Evolutionary conservation across 352 stramenopile genomes (phyloP).

Genomic region (Pythium angustatum): DNA sequence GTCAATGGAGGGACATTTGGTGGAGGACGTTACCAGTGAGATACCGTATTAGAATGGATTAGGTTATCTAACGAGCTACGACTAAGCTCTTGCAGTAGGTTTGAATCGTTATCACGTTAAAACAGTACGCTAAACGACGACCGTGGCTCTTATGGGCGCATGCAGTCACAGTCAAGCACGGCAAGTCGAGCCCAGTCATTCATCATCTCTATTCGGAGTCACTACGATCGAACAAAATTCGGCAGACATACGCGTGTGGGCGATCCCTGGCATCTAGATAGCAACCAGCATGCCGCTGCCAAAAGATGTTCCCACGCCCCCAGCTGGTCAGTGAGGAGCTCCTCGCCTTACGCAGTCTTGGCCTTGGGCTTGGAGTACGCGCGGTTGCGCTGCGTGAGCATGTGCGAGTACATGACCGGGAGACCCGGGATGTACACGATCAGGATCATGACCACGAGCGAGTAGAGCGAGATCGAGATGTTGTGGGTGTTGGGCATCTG

Average conservation of each 20-base stretch:
- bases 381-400: constrained; percentile 83
- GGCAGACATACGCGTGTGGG: background rate
- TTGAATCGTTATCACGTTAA: background rate
- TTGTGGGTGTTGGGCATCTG: constrained; percentile 79
- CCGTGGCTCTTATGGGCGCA: too few relatives aligned
- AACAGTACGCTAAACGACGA: too few relatives aligned
- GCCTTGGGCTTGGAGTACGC: constrained; percentile 81
- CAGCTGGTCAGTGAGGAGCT: background rate
- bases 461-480: constrained; percentile 71
- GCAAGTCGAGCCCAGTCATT: too few relatives aligned
- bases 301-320: too few relatives aligned
- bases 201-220: constrained; percentile 4
- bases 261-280: too few relatives aligned
- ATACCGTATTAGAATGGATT: background rate
- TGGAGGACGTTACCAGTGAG: background rate
- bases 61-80: too few relatives aligned
- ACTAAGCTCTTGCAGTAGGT: too few relatives aligned
- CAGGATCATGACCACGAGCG: constrained; percentile 67
- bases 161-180: too few relatives aligned
- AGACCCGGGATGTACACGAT: constrained; percentile 76
- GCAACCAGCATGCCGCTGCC: too few relatives aligned
- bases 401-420: constrained; percentile 85
- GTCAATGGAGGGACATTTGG: too few relatives aligned
- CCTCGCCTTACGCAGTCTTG: constrained; percentile 46
- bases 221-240: background rate